phyloP scores from a whole-genome alignment of 2,329 filamentous ascomycete species.

The Zymoseptoria passerinii region DNA sequence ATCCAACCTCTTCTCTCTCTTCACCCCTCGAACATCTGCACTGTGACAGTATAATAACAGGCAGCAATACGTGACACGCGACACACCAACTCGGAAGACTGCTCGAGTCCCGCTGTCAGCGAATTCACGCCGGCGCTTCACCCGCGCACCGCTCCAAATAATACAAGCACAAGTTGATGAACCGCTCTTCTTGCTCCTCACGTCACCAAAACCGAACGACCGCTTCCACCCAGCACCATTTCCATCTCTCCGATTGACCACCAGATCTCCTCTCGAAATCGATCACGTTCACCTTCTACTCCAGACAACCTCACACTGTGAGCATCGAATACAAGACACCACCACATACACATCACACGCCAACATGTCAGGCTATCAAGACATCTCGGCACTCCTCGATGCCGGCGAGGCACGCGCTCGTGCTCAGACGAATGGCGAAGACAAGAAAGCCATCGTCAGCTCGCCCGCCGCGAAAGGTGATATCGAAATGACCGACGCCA shows the following conservation, averaged over 20 bases:
- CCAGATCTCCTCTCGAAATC: not conserved
- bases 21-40: not conserved
- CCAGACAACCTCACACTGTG: slow-evolving; percentile 5
- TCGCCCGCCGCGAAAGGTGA: not conserved
- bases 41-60: not conserved
- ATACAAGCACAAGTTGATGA: not conserved
- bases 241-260: not conserved
- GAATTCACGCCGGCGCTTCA: not conserved
- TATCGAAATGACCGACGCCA: slow-evolving; percentile 5
- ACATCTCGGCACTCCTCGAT: slow-evolving; percentile 26
- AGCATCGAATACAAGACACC: slow-evolving; percentile 7
- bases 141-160: not conserved
- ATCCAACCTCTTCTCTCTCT: not conserved
- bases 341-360: slow-evolving; percentile 1
- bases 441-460: slow-evolving; percentile 5
- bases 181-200: not conserved
- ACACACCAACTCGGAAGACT: not conserved
- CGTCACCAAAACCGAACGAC: not conserved
- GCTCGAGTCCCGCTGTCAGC: not conserved
- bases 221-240: not conserved
- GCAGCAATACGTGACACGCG: not conserved
- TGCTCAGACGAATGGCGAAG: slow-evolving; percentile 13
- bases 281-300: not conserved
- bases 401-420: slow-evolving; percentile 16
- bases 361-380: slow-evolving; percentile 6